phyloP scores from a whole-genome alignment of 2,329 filamentous ascomycete species.

The Knufia petricola region DNA sequence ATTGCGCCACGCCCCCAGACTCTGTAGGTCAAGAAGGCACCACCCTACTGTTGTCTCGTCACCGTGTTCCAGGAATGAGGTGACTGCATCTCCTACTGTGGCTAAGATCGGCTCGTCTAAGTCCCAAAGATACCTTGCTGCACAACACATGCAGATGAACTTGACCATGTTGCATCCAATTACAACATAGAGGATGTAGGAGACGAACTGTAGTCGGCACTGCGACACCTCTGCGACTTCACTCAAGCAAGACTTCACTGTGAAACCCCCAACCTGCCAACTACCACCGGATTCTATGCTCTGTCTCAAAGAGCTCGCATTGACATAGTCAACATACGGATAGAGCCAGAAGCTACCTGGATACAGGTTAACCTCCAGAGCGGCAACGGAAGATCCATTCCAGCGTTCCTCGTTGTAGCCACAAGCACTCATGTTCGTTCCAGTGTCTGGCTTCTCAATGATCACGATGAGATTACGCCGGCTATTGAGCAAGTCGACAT shows the following conservation, averaged over 20 bases:
- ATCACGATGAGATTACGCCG: constrained; percentile 6
- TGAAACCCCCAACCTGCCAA: background rate
- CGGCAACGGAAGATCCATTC: constrained; percentile 6
- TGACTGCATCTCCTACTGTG: constrained; percentile 28
- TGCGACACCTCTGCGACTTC: constrained; percentile 16
- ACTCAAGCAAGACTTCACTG: constrained; percentile 21
- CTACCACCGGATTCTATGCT: background rate
- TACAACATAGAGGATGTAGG: constrained; percentile 19
- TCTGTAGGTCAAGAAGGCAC: constrained; percentile 14
- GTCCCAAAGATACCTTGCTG: constrained; percentile 12
- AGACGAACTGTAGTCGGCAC: constrained; percentile 21
- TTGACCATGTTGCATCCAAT: constrained; percentile 25
- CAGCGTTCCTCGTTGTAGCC: background rate
- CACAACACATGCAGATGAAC: constrained; percentile 18
- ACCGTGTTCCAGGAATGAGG: constrained; percentile 25
- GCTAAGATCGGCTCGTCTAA: constrained; percentile 17
- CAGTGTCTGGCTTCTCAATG: background rate
- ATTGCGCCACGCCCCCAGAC: background rate
- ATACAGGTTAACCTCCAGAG: background rate
- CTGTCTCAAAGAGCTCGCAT: too few species aligned
- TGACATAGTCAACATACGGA: too few species aligned
- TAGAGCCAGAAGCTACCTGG: background rate
- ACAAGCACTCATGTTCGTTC: constrained; percentile 1
- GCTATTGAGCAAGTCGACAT: background rate
- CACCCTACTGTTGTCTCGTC: constrained; percentile 22